These are phyloP conservation scores for Populus deltoides DNA, from an alignment of 345 rosid genomes.

Conservation along the genomic window DNA sequence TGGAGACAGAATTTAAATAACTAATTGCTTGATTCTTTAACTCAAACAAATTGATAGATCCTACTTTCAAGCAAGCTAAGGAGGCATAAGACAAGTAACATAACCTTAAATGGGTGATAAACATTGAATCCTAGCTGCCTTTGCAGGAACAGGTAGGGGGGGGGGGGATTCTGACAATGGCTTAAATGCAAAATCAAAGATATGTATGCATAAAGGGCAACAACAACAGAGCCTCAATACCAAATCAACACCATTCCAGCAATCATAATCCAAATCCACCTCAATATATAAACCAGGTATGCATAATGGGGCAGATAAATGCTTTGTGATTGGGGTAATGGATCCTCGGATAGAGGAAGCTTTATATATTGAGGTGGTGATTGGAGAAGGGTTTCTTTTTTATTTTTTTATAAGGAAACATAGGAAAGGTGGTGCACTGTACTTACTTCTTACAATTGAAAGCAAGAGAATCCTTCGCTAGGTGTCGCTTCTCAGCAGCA, in stretches of 20 bases:
- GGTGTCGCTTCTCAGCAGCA: slow-evolving; percentile 70
- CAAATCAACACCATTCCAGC: background rate
- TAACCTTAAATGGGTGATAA: no score
- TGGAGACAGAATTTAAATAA: background rate
- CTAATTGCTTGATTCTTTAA: background rate
- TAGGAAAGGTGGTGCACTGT: background rate
- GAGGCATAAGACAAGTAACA: background rate
- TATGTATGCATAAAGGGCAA: background rate
- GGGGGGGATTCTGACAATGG: background rate
- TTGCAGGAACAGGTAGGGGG: background rate
- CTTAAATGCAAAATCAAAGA: background rate
- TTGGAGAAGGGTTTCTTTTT: background rate
- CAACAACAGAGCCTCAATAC: background rate
- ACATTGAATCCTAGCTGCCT: background rate
- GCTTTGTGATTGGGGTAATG: background rate
- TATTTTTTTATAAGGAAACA: background rate
- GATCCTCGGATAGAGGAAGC: no score
- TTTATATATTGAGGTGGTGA: background rate
- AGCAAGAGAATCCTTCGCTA: slow-evolving; percentile 89
- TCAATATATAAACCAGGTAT: background rate
- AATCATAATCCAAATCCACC: background rate
- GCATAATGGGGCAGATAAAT: background rate
- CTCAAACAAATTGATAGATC: background rate
- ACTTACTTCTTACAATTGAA: slow-evolving; percentile 95
- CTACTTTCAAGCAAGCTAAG: background rate